Base-by-base conservation (phyloP, 2,329 filamentous ascomycete genomes). In the Penicillium sclerotiorum region DNA sequence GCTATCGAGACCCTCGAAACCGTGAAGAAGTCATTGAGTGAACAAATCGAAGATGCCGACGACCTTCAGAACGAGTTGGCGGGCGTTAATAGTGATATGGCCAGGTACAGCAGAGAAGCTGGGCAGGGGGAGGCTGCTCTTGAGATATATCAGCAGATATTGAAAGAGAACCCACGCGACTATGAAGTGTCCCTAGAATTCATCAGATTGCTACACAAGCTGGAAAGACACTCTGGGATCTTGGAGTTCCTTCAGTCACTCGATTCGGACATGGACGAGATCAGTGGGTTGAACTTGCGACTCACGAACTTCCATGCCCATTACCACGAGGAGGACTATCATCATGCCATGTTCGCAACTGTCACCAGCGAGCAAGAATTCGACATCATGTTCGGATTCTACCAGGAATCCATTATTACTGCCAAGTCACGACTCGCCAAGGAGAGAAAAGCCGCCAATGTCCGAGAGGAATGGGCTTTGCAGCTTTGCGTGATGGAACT, bases 181-280 rank as follows among this genome's bases (percentile, higher is more conserved):
- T 12, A 38, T n/a, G 18, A 22, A 3, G 13, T 11, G 2, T 18
- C 18, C 20, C 17, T 23, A 11, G 20, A 23, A 5, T 20, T 38
- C 8, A 20, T 38, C 13, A 7, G 7, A 5, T 17, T 38, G 17
- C 21, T 22, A 5, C 20, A 22, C 13, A 38, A 38, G 8, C 9
- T 12, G 11, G 21, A 20, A 12, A 8, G 18, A n/a, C 12, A 12
- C 21, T 6, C 22, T 20, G n/a, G 11, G 5, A 9, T 38, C 2
- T 17, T 28, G 11, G 38, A 41, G 11, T 51, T 52, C 35, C 40
- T 62, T 7, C 49, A 62, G 23, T 47, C 41, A 4, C 41, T 62
- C 41, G 51, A 54, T 23, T 13, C 45, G 3, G 47, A 43, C 9
- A 58, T n/a, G 2, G 55, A 56, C n/a, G 27, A 43, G 33, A 13